These are phyloP conservation scores for Erodium maritimum DNA, from an alignment of 345 rosid species.

Conservation along the genomic window DNA sequence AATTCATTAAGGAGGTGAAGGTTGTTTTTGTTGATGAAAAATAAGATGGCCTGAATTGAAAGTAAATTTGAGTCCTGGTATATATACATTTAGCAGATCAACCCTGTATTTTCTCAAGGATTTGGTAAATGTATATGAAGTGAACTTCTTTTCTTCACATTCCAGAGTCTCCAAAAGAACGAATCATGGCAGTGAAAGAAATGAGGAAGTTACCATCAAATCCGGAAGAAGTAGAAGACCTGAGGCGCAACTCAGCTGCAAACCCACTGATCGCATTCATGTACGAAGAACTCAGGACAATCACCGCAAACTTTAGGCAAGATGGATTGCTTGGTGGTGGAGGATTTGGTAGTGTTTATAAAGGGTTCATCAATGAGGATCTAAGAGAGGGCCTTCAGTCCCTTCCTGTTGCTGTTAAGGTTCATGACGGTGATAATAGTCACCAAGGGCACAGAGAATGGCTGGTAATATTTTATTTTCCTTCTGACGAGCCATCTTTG, in stretches of 20 bases:
- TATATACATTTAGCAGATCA: too few relatives aligned
- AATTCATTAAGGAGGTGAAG: too few relatives aligned
- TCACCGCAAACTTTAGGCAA: conserved; percentile 78
- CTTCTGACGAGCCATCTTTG: too few relatives aligned
- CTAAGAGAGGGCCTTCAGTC: conserved; percentile 49
- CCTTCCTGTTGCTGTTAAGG: conserved; percentile 83
- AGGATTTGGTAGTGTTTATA: conserved; percentile 88
- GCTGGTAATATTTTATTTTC: conserved; percentile 71
- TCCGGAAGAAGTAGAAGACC: conserved; percentile 88
- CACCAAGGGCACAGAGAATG: conserved; percentile 94
- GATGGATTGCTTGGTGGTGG: conserved; percentile 94
- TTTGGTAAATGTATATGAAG: too few relatives aligned
- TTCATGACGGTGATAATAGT: conserved; percentile 90
- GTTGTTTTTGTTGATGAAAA: too few relatives aligned
- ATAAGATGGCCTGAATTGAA: too few relatives aligned
- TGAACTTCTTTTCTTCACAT: too few relatives aligned
- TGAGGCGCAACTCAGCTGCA: conserved; percentile 63
- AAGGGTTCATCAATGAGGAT: conserved; percentile 69
- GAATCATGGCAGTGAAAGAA: conserved; percentile 34
- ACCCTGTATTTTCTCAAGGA: too few relatives aligned
- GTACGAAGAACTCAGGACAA: conserved; percentile 55
- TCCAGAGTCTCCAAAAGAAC: conserved; percentile 53
- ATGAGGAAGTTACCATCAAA: conserved; percentile 67
- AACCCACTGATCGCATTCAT: conserved; percentile 82
- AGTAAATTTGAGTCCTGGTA: too few relatives aligned